These are phyloP conservation scores for Apophysomyces trapeziformis DNA, from an alignment of 371 early-diverging fungal species.

Conservation along the genomic window DNA sequence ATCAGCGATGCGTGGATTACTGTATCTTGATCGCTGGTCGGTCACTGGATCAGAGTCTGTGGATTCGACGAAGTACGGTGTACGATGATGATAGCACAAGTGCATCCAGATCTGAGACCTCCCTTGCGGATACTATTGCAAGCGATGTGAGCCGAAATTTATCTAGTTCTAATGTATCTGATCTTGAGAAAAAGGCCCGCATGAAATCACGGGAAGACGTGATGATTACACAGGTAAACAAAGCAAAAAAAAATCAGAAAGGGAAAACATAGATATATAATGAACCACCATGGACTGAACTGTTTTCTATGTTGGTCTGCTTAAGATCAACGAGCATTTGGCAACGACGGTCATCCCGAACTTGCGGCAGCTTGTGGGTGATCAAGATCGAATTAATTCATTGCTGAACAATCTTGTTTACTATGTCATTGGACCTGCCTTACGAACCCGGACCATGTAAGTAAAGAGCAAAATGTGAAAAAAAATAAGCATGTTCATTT, in stretches of 20 bases:
- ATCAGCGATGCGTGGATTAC: constrained; percentile 74
- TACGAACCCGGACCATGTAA: constrained; percentile 61
- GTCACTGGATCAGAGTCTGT: constrained; percentile 75
- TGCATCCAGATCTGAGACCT: constrained; percentile 22
- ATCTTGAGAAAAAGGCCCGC: constrained; percentile 51
- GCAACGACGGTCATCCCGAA: constrained; percentile 69
- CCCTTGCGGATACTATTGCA: constrained; percentile 19
- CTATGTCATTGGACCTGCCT: constrained; percentile 75
- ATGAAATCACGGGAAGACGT: constrained; percentile 56
- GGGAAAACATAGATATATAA: background rate
- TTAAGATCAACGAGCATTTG: constrained; percentile 34
- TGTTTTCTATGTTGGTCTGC: background rate
- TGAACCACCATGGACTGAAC: constrained; percentile 42
- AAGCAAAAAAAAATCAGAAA: background rate
- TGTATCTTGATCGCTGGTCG: constrained; percentile 80
- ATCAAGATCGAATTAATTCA: constrained; percentile 73
- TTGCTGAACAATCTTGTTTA: constrained; percentile 76
- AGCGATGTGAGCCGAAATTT: constrained; percentile 34
- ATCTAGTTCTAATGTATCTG: constrained; percentile 48
- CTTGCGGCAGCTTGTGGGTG: constrained; percentile 65
- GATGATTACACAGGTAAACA: constrained; percentile 49
- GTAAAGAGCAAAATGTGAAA: background rate
- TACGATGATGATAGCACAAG: constrained; percentile 44
- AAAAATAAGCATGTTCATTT: background rate
- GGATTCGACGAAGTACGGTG: constrained; percentile 62